Conservation (phyloP, 192 early-diverging fungal genomes). For the Glomus cerebriforme region DNA sequence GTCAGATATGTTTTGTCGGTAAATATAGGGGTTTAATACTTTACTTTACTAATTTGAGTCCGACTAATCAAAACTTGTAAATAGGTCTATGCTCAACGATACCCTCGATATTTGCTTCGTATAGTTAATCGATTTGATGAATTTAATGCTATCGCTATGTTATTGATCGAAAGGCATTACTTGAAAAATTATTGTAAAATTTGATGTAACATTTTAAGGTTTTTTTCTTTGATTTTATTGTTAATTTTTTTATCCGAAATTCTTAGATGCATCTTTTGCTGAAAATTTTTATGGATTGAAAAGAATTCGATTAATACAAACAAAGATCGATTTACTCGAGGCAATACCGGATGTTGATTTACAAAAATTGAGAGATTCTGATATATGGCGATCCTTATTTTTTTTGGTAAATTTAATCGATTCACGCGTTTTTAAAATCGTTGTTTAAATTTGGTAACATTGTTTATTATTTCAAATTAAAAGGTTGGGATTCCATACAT, state of each 20-base stretch:
- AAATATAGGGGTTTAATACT: slow-evolving; percentile 23
- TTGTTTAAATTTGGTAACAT: background rate
- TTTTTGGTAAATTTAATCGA: slow-evolving; percentile 53
- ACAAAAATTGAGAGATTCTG: slow-evolving; percentile 49
- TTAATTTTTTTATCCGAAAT: slow-evolving; percentile 22
- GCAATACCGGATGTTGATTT: slow-evolving; percentile 36
- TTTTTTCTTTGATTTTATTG: background rate
- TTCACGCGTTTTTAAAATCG: background rate
- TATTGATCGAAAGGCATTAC: slow-evolving; percentile 81
- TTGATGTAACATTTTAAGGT: background rate
- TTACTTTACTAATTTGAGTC: background rate
- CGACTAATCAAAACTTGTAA: background rate
- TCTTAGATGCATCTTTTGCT: slow-evolving; percentile 74
- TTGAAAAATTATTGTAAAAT: slow-evolving; percentile 72
- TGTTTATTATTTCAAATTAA: background rate
- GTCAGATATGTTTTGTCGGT: slow-evolving; percentile 80
- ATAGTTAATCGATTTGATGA: slow-evolving; percentile 83
- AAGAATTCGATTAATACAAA: slow-evolving; percentile 51
- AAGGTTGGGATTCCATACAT: slow-evolving; percentile 74
- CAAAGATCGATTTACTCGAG: slow-evolving; percentile 19
- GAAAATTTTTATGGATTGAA: slow-evolving; percentile 93
- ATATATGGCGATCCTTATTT: slow-evolving; percentile 64
- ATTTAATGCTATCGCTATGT: slow-evolving; percentile 76
- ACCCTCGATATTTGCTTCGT: slow-evolving; percentile 79
- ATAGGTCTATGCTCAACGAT: slow-evolving; percentile 83